These are phyloP conservation scores for Pseudogymnoascus sp. DNA, from an alignment of 2,329 filamentous ascomycete genomes.

Conservation along the genomic window DNA sequence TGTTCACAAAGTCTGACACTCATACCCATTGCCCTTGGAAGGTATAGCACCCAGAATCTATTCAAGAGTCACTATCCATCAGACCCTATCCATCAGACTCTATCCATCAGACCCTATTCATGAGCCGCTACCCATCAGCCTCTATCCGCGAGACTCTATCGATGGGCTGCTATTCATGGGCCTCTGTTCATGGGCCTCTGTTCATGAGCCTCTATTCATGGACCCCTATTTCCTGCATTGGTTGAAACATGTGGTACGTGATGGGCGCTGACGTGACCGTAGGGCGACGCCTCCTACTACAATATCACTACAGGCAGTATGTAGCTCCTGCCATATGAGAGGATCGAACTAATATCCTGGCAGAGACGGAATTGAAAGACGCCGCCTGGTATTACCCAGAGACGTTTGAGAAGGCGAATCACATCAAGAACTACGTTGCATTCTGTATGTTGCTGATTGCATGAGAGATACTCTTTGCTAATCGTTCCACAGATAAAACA, in stretches of 20 bases:
- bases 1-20: constrained; percentile 33
- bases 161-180: background rate
- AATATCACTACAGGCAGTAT: constrained; percentile 34
- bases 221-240: background rate
- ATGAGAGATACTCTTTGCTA: background rate
- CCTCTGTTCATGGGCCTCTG: background rate
- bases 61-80: background rate
- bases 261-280: background rate
- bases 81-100: background rate
- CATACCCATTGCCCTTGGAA: constrained; percentile 39
- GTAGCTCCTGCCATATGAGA: constrained; percentile 3
- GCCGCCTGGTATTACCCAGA: constrained; percentile 39
- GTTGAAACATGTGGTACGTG: background rate
- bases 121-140: too few species aligned
- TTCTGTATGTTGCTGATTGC: constrained; percentile 32
- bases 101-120: background rate
- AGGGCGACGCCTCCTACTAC: constrained; percentile 38
- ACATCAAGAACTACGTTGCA: constrained; percentile 37
- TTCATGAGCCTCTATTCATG: background rate
- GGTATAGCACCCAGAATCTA: background rate
- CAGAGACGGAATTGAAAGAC: constrained; percentile 33
- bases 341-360: constrained; percentile 16
- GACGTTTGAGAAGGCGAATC: constrained; percentile 32
- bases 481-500: constrained; percentile 14
- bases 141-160: background rate